Conservation (phyloP, 139 green algal genomes). For the Yamagishiella unicocca region DNA sequence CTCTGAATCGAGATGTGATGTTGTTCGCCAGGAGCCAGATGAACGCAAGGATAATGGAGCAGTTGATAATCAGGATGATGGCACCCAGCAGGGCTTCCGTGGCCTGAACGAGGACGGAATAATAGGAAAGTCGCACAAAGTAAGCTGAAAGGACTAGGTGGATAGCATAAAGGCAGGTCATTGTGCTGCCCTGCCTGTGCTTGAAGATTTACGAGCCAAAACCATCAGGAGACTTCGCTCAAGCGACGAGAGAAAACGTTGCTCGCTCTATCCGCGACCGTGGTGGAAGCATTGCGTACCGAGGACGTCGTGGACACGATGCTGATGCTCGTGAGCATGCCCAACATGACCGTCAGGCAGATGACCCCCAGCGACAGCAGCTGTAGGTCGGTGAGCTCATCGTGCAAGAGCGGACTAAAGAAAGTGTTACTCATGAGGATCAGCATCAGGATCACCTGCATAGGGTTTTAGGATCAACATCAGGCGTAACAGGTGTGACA, state of each 20-base stretch:
- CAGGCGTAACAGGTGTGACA: too few relatives aligned
- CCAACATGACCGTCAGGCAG: conserved; percentile 14
- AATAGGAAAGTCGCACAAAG: too few relatives aligned
- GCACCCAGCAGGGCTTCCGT: neutral
- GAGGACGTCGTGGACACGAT: too few relatives aligned
- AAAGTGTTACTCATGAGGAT: conserved; percentile 25
- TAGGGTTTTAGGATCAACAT: too few relatives aligned
- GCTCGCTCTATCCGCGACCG: neutral
- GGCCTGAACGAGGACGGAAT: neutral
- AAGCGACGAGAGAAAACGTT: neutral
- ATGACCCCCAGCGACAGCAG: conserved; percentile 9
- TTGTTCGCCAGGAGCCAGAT: neutral
- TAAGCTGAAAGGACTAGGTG: too few relatives aligned
- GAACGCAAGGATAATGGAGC: neutral
- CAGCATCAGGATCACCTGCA: neutral
- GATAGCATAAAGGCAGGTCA: too few relatives aligned
- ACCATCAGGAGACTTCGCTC: neutral
- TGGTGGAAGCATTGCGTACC: too few relatives aligned
- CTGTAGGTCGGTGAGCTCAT: neutral
- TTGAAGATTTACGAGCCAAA: too few relatives aligned
- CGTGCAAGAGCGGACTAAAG: neutral
- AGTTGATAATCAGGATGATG: conserved; percentile 13
- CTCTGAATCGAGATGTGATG: too few relatives aligned
- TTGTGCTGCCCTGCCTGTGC: too few relatives aligned
- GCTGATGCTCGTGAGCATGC: conserved; percentile 32